A percentile compares a stretch with the other conserved stretches of the same genome.
Evolutionary conservation across 2,329 filamentous ascomycete genomes (phyloP).

Genomic region (Coniochaeta hoffmannii): DNA sequence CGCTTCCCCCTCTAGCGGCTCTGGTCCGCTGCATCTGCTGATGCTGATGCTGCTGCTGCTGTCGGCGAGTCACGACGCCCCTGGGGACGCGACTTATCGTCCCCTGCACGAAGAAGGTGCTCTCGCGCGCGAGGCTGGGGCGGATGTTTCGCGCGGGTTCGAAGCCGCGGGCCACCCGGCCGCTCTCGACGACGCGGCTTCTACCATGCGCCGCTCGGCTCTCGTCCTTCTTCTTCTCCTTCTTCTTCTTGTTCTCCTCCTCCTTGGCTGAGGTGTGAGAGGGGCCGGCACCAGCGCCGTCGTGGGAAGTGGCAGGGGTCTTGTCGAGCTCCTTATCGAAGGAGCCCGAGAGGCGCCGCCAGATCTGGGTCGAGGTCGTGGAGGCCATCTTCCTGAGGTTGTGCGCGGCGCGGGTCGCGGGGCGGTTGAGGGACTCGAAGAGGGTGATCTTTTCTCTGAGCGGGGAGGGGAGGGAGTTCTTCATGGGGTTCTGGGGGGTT

Average conservation of each 20-base stretch:
- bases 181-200: not conserved
- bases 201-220: too few species aligned
- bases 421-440: conserved; percentile 15
- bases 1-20: not conserved
- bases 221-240: not conserved
- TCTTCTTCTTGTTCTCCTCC: not conserved
- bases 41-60: not conserved
- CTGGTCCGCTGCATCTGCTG: not conserved
- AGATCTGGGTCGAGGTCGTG: not conserved
- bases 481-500: conserved; percentile 3
- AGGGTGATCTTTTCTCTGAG: conserved; percentile 17
- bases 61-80: not conserved
- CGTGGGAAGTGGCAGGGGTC: too few species aligned
- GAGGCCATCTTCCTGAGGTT: not conserved
- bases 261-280: not conserved
- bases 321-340: not conserved
- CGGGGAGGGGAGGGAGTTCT: conserved; percentile 10
- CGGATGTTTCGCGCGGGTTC: not conserved
- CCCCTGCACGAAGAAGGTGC: conserved; percentile 8
- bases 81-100: not conserved
- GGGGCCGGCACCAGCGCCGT: not conserved
- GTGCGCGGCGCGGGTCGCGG: too few species aligned
- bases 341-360: not conserved
- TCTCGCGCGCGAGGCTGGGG: not conserved
- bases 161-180: not conserved